Evolutionary conservation across 352 stramenopile species (phyloP).

Genomic region (Thalassiosira mediterranea): DNA sequence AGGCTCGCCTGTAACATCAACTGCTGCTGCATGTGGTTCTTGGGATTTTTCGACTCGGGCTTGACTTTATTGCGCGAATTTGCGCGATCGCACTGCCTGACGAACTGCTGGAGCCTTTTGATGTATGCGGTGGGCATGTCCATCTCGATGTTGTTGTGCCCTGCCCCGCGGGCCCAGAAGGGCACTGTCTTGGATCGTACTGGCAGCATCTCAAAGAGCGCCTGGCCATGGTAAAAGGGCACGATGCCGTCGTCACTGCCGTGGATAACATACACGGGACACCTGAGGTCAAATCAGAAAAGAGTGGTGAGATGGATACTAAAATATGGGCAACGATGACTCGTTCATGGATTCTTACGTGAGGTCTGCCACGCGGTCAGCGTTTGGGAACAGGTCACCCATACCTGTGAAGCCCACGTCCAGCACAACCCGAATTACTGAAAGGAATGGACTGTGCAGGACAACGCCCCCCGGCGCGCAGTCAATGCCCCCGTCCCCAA

Average conservation of each 20-base stretch:
- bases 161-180: conserved; percentile 92
- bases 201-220: conserved; percentile 45
- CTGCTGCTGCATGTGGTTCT: background rate
- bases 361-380: conserved; percentile 67
- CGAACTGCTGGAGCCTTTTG: conserved; percentile 52
- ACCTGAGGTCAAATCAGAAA: conserved; percentile 4
- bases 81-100: conserved; percentile 46
- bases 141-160: conserved; percentile 96
- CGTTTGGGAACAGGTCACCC: conserved; percentile 82
- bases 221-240: conserved; percentile 58
- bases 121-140: conserved; percentile 59
- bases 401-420: conserved; percentile 78
- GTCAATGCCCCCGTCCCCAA: background rate
- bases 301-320: background rate
- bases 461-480: conserved; percentile 76
- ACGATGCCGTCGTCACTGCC: conserved; percentile 83
- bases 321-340: too few species aligned
- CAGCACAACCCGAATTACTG: conserved; percentile 79
- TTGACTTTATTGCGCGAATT: conserved; percentile 13
- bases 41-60: background rate
- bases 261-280: conserved; percentile 76
- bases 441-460: conserved; percentile 83
- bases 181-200: conserved; percentile 66
- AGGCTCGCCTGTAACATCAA: background rate
- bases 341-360: too few species aligned